Conservation (phyloP, 176 grass and related monocot species). For the Carex cristatella region DNA sequence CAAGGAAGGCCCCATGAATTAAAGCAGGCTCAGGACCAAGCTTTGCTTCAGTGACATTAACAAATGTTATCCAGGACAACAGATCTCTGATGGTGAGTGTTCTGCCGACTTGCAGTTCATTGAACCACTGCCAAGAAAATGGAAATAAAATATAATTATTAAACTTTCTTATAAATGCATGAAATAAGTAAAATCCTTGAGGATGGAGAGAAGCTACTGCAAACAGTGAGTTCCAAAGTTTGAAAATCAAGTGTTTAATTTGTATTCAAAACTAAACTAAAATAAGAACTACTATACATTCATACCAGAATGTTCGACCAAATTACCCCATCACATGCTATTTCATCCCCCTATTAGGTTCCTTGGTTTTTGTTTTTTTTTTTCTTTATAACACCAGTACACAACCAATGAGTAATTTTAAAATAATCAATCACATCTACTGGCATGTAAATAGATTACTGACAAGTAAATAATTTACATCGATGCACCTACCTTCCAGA, state of each 20-base stretch:
- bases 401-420: background rate
- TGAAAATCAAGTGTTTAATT: background rate
- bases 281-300: background rate
- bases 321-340: background rate
- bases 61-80: slow-evolving; percentile 84
- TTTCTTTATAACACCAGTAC: background rate
- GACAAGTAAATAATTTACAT: background rate
- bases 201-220: background rate
- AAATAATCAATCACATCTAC: background rate
- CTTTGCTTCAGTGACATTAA: slow-evolving; percentile 49
- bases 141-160: slow-evolving; percentile 5
- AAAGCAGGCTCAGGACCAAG: slow-evolving; percentile 63
- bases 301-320: background rate
- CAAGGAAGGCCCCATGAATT: slow-evolving; percentile 79
- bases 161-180: background rate
- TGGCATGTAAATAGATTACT: background rate
- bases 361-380: background rate
- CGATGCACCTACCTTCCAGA: slow-evolving; percentile 51
- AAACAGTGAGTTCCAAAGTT: background rate
- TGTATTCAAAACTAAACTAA: background rate
- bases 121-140: slow-evolving; percentile 62
- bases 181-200: background rate
- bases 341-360: background rate
- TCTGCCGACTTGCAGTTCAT: slow-evolving; percentile 67
- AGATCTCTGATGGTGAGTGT: slow-evolving; percentile 76